Evolutionary conservation across 495 filamentous ascomycete species (phyloP), one percentile per base, ranked within the genome.

Genomic region (Diplogelasinospora grovesii): DNA sequence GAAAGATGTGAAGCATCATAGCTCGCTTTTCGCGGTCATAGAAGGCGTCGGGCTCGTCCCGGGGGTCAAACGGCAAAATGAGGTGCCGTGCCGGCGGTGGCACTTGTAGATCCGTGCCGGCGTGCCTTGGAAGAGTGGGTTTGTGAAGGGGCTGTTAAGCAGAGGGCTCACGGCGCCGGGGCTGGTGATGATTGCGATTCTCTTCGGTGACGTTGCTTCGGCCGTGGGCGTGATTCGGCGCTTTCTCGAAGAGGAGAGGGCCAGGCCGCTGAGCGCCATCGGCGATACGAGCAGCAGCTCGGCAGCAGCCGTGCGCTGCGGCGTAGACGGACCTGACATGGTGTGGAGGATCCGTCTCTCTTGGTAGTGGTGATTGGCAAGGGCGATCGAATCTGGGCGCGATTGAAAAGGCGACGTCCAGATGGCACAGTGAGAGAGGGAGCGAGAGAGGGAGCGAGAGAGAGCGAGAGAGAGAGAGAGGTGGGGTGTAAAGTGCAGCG

Each of bases 271-370:
- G 26, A 28, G 26, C 26, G 26, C 26, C 6, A 28, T 7, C 26
- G 26, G 26, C 26, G 26, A 28, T 28, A 28, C 2, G 26, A 28
- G 26, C 6, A 28, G 26, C 26, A 28, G 26, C 26, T 28, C 26
- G 26, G 26, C 26, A 28, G 26, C 6, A 28, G 26, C 26, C 32
- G 32, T 11, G 21, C 5, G 8, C 34, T 36, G 8, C 16, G 34
- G 34, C 34, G 34, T 36, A 36, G 34, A 36, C 34, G 21, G 34
- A 36, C 34, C 34, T 36, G 34, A 36, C 34, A 36, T 36, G 34
- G 34, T 23, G 3, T 36, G 34, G 34, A 36, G 34, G 21, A 23
- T 24, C 20, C 34, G 34, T 23, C 34, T 36, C 14, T 36, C 34
- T 36, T 36, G 34, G 34, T 24, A 24, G 34, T 33, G 30, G 14